A percentile compares a stretch with the other conserved stretches of the same genome.
phyloP scores from a whole-genome alignment of 208 protist genomes.

The Leishmania guyanensis region DNA sequence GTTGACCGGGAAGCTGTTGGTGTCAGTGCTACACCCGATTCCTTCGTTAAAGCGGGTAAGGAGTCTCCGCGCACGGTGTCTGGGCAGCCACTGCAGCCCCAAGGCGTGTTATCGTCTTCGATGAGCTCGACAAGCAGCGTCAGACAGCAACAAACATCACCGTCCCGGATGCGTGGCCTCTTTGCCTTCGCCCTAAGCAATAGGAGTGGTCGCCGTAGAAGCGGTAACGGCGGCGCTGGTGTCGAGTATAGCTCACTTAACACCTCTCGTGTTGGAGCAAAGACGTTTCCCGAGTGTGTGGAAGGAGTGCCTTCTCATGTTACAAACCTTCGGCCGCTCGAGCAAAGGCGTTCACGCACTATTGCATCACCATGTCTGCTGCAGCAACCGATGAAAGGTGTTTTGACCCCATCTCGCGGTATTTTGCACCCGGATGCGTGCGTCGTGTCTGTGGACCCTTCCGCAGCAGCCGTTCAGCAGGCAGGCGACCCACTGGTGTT shows the following conservation, averaged over 20 bases:
- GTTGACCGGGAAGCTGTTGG: not conserved
- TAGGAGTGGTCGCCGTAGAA: not conserved
- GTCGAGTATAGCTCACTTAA: not conserved
- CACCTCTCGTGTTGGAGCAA: not conserved
- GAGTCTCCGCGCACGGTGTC: not conserved
- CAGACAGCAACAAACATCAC: not conserved
- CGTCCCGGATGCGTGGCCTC: constrained; percentile 16
- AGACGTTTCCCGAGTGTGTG: not conserved
- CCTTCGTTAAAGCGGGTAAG: not conserved
- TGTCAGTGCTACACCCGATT: not conserved
- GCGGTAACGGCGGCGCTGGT: not conserved
- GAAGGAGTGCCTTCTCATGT: not conserved
- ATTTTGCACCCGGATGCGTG: not conserved
- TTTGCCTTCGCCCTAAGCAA: constrained; percentile 17
- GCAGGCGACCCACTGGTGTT: constrained; percentile 32
- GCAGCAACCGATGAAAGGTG: not conserved
- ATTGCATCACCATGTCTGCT: not conserved
- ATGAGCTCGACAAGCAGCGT: constrained; percentile 1
- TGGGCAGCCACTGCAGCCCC: not conserved
- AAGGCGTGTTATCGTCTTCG: not conserved
- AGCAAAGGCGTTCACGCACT: not conserved
- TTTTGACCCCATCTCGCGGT: not conserved
- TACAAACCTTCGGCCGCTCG: not conserved
- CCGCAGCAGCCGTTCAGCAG: constrained; percentile 12
- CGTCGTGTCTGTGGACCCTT: constrained; percentile 1